Evolutionary conservation across 208 protist genomes (phyloP), one percentile per base, ranked within the genome.

Genomic region (Crithidia bombi): DNA sequence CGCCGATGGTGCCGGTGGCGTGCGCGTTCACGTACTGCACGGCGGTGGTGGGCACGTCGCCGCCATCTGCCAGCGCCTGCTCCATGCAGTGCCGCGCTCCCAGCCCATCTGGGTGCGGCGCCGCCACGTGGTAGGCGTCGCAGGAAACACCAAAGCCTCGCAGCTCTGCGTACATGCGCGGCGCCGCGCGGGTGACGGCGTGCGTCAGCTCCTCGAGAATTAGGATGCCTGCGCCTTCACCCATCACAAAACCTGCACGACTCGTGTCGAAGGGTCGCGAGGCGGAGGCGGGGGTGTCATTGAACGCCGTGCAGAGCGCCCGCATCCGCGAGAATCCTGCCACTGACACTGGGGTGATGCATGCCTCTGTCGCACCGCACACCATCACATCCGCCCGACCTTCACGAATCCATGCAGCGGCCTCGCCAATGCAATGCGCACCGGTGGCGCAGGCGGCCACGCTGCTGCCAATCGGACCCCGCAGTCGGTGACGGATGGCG

Each of bases 401-500:
- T 6, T 69, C 58, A 17, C 78, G 87, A 36, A 99, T 93, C 75
- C 97, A 92, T 25, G 73, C 63, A 0, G 86, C 90, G 9, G 96
- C 93, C 52, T 99, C 98, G 10, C 94, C 97, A 73, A 99, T 98
- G 47, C 95, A 89, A 68, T 99, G 95, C 0, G 97, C 96, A 10
- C 98, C 98, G 1, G 98, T 99, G 3, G 98, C 97, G 76, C 98
- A 99, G 10, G 98, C 98, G 4, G 97, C 98, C 9, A 97, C 90
- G 28, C 83, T 83, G 46, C 94, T 91, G 30, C 97, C 83, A 57
- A 97, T 96, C 5, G 97, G 97, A 0, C 98, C 98, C 39, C 78
- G 75, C 19, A 98, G 64, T 17, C 82, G 82, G 65, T 99, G 85
- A 19, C 71, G 47, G 6, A 99, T 98, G 19, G 91, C 85, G 43